Evolutionary conservation across 768 basidiomycete genomes (phyloP), one percentile per base, ranked within the genome.

Genomic region (Suillus variegatus): DNA sequence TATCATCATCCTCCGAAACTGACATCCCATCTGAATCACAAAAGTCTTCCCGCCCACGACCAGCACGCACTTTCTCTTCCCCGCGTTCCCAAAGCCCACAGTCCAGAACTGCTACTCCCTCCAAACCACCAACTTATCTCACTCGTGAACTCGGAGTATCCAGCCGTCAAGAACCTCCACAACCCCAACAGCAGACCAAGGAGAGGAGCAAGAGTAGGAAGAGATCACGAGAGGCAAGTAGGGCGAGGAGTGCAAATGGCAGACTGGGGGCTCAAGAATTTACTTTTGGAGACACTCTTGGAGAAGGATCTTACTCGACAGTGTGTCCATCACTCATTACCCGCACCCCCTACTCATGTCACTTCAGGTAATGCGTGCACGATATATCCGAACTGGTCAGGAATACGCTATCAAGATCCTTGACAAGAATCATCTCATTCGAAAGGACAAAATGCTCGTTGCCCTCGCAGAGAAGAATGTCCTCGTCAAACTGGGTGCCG

Each of bases 391-490:
- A 47, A 88, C 88, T 18, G 83, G 86, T 22, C 84, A 89, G 64
- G 79, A 84, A 56, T 93, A 91, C 72, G 92, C 92, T 4, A 83
- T 93, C 72, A 93, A 94, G 77, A 85, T 92, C 18, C 82, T 95
- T 61, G 92, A 94, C 78, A 96, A 96, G 81, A 86, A 83, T 46
- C 92, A 94, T 73, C 82, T 96, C 60, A 84, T 88, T 64, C 85
- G 88, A 73, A 89, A 92, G 72, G 88, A 91, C 73, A 93, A 93
- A 75, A 85, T 88, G 72, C 82, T 84, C 35, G 90, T 90, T 35
- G 92, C 90, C n/a, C 81, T 87, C 38, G 85, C 90, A 0, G 94
- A 96, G 80, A 91, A 91, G 76, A 89, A 90, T 69, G 88, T 90
- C 0, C 83, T 96, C 44, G 84, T 91, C 43, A 80, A 83, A 16